These are phyloP conservation scores for Mycena alexandri DNA, from an alignment of 768 basidiomycete species.

Conservation along the genomic window DNA sequence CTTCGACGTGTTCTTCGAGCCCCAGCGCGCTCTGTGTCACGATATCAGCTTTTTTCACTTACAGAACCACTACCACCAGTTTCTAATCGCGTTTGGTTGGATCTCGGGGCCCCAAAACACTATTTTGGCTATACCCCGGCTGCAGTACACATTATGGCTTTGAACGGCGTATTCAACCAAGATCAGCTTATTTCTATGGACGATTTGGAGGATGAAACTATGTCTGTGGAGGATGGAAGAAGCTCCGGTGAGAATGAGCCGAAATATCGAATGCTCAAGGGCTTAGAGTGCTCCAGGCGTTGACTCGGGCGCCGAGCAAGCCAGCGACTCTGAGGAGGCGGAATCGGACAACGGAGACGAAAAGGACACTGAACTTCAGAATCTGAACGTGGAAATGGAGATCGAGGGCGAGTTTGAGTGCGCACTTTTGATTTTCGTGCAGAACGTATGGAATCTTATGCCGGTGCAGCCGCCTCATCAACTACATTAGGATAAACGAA, in stretches of 20 bases:
- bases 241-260: slow-evolving; percentile 15
- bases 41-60: too few species aligned
- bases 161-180: slow-evolving; percentile 6
- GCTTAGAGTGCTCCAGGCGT: neutral
- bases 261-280: neutral
- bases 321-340: slow-evolving; percentile 31
- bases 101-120: neutral
- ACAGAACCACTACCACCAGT: too few species aligned
- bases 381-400: slow-evolving; percentile 56
- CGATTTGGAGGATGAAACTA: slow-evolving; percentile 16
- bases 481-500: slow-evolving; percentile 71
- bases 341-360: slow-evolving; percentile 22
- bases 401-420: slow-evolving; percentile 76
- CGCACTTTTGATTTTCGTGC: slow-evolving; percentile 31
- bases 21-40: too few species aligned
- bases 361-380: slow-evolving; percentile 5
- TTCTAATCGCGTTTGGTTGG: neutral
- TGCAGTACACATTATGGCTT: slow-evolving; percentile 7
- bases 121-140: too few species aligned
- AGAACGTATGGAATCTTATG: neutral
- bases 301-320: slow-evolving; percentile 25
- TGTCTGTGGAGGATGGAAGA: slow-evolving; percentile 21
- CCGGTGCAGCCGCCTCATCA: slow-evolving; percentile 70
- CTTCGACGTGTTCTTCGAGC: too few species aligned
- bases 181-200: slow-evolving; percentile 33